Percentiles rank a stretch among this genome's conserved stretches.
phyloP scores from a whole-genome alignment of 306 rosid species.

The Notholithocarpus densiflorus region DNA sequence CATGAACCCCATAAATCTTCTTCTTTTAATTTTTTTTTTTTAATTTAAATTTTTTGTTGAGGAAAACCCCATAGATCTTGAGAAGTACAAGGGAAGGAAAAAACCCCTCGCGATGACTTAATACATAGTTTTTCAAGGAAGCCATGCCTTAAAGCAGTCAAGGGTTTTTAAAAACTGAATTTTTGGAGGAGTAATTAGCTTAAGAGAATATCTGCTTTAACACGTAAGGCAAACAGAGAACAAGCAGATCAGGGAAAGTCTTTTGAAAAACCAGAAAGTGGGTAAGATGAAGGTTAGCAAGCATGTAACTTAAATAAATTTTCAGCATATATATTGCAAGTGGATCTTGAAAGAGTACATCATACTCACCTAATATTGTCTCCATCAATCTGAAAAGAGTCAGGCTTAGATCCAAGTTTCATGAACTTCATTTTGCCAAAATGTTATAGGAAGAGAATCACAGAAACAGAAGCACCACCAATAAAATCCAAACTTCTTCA shows the following conservation, averaged over 20 bases:
- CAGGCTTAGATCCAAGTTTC: constrained; percentile 94
- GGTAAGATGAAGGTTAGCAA: background rate
- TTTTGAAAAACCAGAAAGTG: background rate
- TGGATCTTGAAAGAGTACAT: constrained; percentile 17
- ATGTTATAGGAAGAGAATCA: background rate
- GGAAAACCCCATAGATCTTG: background rate
- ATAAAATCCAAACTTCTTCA: constrained; percentile 7
- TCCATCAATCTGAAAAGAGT: constrained; percentile 76
- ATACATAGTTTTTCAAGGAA: background rate
- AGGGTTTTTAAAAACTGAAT: background rate
- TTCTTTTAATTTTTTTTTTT: too few relatives aligned
- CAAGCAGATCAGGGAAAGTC: background rate
- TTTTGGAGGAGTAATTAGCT: background rate
- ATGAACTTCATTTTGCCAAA: constrained; percentile 76
- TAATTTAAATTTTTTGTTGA: too few relatives aligned
- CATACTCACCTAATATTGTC: constrained; percentile 61
- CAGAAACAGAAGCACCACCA: background rate
- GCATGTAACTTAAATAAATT: background rate
- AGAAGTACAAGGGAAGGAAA: background rate
- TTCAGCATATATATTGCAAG: background rate
- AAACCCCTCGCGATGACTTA: background rate
- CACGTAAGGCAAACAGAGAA: background rate
- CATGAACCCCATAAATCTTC: background rate
- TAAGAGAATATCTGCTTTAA: background rate
- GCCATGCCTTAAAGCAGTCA: background rate